A percentile compares a stretch with the other conserved stretches of the same genome.
Conservation (phyloP, 257 asterid species). For the Craterostigma plantagineum region DNA sequence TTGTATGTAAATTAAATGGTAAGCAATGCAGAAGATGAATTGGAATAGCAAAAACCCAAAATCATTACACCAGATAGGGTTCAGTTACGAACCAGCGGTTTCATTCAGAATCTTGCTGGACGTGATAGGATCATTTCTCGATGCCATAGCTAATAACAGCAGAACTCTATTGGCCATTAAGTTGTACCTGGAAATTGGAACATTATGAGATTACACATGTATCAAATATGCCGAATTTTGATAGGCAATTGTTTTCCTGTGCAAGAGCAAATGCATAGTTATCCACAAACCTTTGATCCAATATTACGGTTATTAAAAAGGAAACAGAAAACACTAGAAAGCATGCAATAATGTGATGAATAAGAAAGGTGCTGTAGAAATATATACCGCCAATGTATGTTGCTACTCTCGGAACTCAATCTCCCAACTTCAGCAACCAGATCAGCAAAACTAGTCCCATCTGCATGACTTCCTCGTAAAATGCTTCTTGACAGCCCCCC, state of each 20-base stretch:
- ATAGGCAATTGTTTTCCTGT: not conserved
- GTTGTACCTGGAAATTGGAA: slow-evolving; percentile 61
- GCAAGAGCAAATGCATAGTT: too few species aligned
- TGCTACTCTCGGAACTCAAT: slow-evolving; percentile 65
- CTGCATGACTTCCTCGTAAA: slow-evolving; percentile 30
- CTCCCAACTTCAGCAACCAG: slow-evolving; percentile 83
- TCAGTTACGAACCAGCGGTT: slow-evolving; percentile 53
- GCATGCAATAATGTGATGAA: not conserved
- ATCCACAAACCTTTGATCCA: too few species aligned
- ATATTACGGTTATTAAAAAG: slow-evolving; percentile 5
- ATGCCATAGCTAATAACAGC: slow-evolving; percentile 81
- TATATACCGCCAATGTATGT: slow-evolving; percentile 88
- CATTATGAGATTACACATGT: slow-evolving; percentile 10
- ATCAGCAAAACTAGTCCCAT: slow-evolving; percentile 50
- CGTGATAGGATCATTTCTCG: slow-evolving; percentile 55
- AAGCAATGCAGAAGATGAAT: not conserved
- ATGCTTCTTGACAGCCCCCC: slow-evolving; percentile 78
- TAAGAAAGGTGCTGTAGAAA: slow-evolving; percentile 1
- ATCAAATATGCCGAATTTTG: slow-evolving; percentile 7
- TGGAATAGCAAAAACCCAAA: slow-evolving; percentile 3
- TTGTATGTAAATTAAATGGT: slow-evolving; percentile 2
- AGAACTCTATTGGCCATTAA: slow-evolving; percentile 96
- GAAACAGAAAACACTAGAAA: slow-evolving; percentile 6
- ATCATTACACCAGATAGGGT: slow-evolving; percentile 7
- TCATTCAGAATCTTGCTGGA: slow-evolving; percentile 50